Evolutionary conservation across 129 eudicot species (phyloP).

Genomic region (Erigeron canadensis): DNA sequence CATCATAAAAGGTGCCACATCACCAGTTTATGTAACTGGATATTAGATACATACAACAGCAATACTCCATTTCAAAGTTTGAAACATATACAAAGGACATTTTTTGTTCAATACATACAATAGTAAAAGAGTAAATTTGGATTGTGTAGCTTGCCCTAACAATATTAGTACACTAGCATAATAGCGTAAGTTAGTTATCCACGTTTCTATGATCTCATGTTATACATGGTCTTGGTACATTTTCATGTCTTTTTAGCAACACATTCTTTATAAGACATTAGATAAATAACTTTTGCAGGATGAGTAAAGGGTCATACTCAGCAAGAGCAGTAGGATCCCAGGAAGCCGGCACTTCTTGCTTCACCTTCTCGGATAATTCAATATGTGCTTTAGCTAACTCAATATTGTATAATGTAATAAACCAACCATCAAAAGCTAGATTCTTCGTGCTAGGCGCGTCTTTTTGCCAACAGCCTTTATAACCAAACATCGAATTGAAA

Average conservation of each 20-base stretch:
- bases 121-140: no score
- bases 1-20: no score
- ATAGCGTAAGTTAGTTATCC: background rate
- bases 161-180: background rate
- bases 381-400: constrained; percentile 76
- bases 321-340: constrained; percentile 96
- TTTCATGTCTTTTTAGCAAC: constrained; percentile 1
- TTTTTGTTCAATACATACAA: no score
- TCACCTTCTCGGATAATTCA: constrained; percentile 67
- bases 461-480: constrained; percentile 85
- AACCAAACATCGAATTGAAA: constrained; percentile 79
- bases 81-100: no score
- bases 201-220: background rate
- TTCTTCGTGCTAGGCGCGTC: constrained; percentile 77
- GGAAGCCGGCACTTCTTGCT: constrained; percentile 76
- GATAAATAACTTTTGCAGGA: background rate
- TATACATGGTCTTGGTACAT: background rate
- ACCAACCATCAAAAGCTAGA: constrained; percentile 96
- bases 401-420: constrained; percentile 66
- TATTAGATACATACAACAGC: no score
- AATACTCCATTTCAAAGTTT: no score
- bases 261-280: background rate
- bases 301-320: constrained; percentile 53
- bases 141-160: background rate
- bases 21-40: no score